Evolutionary conservation across 805 yeast species (phyloP).

Genomic region (Yarrowia sp.): DNA sequence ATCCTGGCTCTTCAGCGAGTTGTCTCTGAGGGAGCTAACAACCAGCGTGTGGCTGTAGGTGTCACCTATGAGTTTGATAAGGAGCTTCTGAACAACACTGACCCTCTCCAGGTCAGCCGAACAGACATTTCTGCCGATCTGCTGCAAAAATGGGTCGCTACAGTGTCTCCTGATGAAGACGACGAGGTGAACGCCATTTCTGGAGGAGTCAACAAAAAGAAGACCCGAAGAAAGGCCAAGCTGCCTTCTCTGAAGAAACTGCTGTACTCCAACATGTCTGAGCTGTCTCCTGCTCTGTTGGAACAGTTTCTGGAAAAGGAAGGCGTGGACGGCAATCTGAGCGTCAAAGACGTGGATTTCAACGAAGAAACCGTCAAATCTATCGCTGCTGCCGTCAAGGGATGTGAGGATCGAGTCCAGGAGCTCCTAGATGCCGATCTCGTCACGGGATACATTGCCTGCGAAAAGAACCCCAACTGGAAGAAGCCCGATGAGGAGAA

Average conservation of each 20-base stretch:
- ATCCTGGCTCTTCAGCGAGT: slow-evolving; percentile 79
- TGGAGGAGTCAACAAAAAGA: slow-evolving; percentile 27
- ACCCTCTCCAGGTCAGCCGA: slow-evolving; percentile 17
- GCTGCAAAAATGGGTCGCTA: slow-evolving; percentile 21
- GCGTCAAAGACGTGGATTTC: slow-evolving; percentile 46
- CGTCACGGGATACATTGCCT: slow-evolving; percentile 66
- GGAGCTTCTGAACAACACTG: slow-evolving; percentile 21
- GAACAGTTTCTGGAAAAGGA: slow-evolving; percentile 60
- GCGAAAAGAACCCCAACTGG: slow-evolving; percentile 63
- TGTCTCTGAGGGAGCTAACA: slow-evolving; percentile 74
- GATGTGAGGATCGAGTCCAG: slow-evolving; percentile 57
- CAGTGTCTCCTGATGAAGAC: slow-evolving; percentile 14
- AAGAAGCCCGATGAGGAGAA: slow-evolving; percentile 51
- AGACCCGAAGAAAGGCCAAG: slow-evolving; percentile 40
- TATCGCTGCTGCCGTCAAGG: slow-evolving; percentile 56
- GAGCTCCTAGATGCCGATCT: slow-evolving; percentile 50
- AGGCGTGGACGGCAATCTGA: slow-evolving; percentile 57
- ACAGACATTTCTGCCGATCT: background rate
- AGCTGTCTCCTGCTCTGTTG: slow-evolving; percentile 79
- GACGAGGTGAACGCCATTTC: slow-evolving; percentile 35
- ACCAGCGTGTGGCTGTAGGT: slow-evolving; percentile 71
- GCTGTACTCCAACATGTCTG: slow-evolving; percentile 70
- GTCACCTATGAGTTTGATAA: slow-evolving; percentile 59
- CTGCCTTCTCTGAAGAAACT: slow-evolving; percentile 69
- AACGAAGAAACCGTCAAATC: slow-evolving; percentile 44